Evolutionary conservation across 805 yeast species (phyloP), one percentile per base, ranked within the genome.

Genomic region (Tetrapisispora fleetii): DNA sequence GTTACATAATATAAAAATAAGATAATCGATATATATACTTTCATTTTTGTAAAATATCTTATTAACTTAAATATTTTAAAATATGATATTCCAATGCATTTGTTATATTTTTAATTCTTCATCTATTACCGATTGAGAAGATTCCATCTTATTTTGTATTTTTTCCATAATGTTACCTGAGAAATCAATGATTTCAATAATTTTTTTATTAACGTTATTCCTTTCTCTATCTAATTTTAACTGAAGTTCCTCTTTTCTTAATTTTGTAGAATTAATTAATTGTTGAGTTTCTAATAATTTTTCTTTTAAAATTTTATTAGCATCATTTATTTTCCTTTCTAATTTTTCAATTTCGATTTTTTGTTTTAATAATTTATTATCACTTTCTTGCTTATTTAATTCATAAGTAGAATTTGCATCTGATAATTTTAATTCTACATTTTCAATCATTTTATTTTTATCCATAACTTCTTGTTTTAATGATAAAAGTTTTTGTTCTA

Each of bases 261-360:
- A 70, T 49, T 74, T 75, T 7, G 76, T 69, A 21, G 76, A 72
- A 56, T 78, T 77, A 51, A 74, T 75, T 36, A 71, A 65, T 54
- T 72, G 75, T 28, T 73, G 72, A 39, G 79, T 64, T 53, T 76
- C 76, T 6, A 76, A 64, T 46, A 74, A 63, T 42, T 75, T 78
- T 50, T 76, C 78, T 50, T 76, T 46, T 30, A 38, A 43, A 11
- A 24, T 24, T 33, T 33, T 43, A 27, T 48, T 39, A 3, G 54
- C 52, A 18, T 51, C 50, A 35, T 24, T 21, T 5, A 53, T 36
- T 22, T 44, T 49, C 19, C 47, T 73, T 52, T 81, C 85, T 47
- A 80, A 63, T 58, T 76, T 75, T 60, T 83, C 90, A 46, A 80
- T 74, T 59, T 83, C 84, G n/a, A 81, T 75, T 47, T 77, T 75